Conservation (phyloP, 2,329 filamentous ascomycete species). For the Dactylellina drechsleri region DNA sequence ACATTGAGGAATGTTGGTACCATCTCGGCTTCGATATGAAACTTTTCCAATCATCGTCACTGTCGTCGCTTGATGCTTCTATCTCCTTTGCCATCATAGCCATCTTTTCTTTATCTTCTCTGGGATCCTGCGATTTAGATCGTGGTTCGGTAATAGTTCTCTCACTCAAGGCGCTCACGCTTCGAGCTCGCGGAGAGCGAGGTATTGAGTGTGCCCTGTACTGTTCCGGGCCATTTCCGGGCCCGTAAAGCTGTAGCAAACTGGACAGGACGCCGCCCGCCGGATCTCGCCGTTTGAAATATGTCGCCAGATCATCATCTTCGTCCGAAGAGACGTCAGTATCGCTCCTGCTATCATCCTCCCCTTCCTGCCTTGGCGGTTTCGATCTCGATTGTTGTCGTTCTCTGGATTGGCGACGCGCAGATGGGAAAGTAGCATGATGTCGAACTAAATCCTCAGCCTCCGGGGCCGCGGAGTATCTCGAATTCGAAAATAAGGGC, state of each 20-base stretch:
- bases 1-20: slow-evolving; percentile 52
- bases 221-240: slow-evolving; percentile 18
- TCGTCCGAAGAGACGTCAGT: slow-evolving; percentile 46
- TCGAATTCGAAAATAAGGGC: slow-evolving; percentile 25
- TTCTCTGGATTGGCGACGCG: neutral
- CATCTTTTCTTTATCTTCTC: slow-evolving; percentile 19
- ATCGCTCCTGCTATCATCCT: slow-evolving; percentile 35
- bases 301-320: slow-evolving; percentile 33
- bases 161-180: slow-evolving; percentile 30
- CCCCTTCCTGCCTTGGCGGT: neutral
- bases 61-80: slow-evolving; percentile 14
- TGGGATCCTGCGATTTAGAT: slow-evolving; percentile 2
- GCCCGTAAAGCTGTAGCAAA: slow-evolving; percentile 47
- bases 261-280: slow-evolving; percentile 50
- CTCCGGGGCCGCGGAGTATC: slow-evolving; percentile 39
- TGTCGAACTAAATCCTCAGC: slow-evolving; percentile 33
- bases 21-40: slow-evolving; percentile 48
- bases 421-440: slow-evolving; percentile 31
- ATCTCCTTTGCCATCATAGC: slow-evolving; percentile 18
- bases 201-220: slow-evolving; percentile 32
- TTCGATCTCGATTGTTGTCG: neutral
- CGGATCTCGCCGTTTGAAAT: slow-evolving; percentile 47
- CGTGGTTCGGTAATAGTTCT: slow-evolving; percentile 10
- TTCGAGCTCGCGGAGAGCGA: slow-evolving; percentile 32
- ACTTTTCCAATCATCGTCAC: slow-evolving; percentile 47